phyloP scores from a whole-genome alignment of 179 eudicot species.

The Silene vulgaris region DNA sequence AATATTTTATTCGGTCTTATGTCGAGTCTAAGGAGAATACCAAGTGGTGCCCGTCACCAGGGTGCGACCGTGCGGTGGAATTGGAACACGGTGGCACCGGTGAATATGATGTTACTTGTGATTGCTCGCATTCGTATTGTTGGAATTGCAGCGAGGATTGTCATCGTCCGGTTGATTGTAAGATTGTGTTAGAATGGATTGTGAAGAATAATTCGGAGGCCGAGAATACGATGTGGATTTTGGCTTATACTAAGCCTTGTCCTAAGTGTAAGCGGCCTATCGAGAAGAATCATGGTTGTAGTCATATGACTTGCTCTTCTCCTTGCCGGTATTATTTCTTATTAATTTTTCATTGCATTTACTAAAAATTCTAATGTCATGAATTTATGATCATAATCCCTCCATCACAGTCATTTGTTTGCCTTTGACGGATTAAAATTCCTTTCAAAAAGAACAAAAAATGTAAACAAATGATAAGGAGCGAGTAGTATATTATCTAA shows the following conservation, averaged over 20 bases:
- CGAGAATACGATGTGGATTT: conserved; percentile 53
- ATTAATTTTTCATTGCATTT: too few relatives aligned
- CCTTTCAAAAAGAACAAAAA: too few relatives aligned
- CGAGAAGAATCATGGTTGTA: neutral
- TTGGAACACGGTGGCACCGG: conserved; percentile 34
- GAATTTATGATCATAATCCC: too few relatives aligned
- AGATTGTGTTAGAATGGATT: conserved; percentile 52
- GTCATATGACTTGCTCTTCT: neutral
- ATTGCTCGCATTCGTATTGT: conserved; percentile 53
- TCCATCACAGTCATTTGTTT: too few relatives aligned
- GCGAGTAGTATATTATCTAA: too few relatives aligned
- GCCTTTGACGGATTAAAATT: too few relatives aligned
- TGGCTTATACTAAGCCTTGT: conserved; percentile 21
- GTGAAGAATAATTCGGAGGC: conserved; percentile 48
- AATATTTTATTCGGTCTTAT: conserved; percentile 46
- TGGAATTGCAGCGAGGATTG: conserved; percentile 66
- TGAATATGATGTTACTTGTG: conserved; percentile 49
- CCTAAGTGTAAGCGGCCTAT: neutral
- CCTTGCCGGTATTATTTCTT: conserved; percentile 12
- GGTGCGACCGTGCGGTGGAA: conserved; percentile 60
- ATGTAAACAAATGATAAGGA: too few relatives aligned
- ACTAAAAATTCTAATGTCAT: too few relatives aligned
- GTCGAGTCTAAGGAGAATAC: conserved; percentile 32
- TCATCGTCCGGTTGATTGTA: conserved; percentile 59
- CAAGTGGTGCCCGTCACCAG: conserved; percentile 81